Conservation (phyloP, 2,329 filamentous ascomycete genomes). For the Annulohypoxylon truncatum region DNA sequence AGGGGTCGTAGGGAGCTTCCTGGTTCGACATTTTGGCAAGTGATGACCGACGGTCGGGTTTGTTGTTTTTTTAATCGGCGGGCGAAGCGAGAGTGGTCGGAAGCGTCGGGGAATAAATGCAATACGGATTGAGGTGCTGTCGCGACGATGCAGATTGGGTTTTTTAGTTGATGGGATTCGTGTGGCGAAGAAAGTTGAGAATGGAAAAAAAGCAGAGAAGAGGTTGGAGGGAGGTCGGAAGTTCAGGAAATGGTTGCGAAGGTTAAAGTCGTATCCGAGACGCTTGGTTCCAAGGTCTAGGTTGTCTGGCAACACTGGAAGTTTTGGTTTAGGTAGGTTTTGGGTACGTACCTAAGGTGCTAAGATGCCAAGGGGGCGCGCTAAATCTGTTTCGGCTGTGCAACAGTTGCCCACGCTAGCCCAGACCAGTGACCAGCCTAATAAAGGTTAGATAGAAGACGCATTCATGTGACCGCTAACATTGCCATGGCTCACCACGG, state of each 20-base stretch:
- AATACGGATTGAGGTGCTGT: slow-evolving; percentile 6
- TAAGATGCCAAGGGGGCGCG: slow-evolving; percentile 10
- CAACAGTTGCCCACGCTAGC: slow-evolving; percentile 1
- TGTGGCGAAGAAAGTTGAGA: slow-evolving; percentile 37
- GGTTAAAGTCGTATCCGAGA: slow-evolving; percentile 40
- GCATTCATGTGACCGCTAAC: slow-evolving; percentile 11
- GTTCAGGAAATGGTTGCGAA: slow-evolving; percentile 37
- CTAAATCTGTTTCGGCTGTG: slow-evolving; percentile 25
- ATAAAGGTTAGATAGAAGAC: background rate
- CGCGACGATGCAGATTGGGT: slow-evolving; percentile 29
- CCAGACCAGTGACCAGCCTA: background rate
- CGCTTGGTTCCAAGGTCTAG: slow-evolving; percentile 26
- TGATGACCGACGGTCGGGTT: slow-evolving; percentile 22
- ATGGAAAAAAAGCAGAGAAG: slow-evolving; percentile 25
- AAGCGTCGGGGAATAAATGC: slow-evolving; percentile 23
- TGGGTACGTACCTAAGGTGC: slow-evolving; percentile 7
- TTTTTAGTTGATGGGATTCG: slow-evolving; percentile 28
- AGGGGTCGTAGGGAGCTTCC: slow-evolving; percentile 83
- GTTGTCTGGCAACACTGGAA: slow-evolving; percentile 28
- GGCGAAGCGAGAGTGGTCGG: slow-evolving; percentile 17
- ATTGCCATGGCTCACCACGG: background rate
- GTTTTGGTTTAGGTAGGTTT: slow-evolving; percentile 1
- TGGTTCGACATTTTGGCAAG: slow-evolving; percentile 62
- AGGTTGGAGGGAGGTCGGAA: slow-evolving; percentile 42
- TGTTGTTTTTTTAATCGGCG: slow-evolving; percentile 7